A percentile compares a stretch with the other conserved stretches of the same genome.
phyloP scores from a whole-genome alignment of 108 stramenopile genomes.

The Cyclotella cryptica region DNA sequence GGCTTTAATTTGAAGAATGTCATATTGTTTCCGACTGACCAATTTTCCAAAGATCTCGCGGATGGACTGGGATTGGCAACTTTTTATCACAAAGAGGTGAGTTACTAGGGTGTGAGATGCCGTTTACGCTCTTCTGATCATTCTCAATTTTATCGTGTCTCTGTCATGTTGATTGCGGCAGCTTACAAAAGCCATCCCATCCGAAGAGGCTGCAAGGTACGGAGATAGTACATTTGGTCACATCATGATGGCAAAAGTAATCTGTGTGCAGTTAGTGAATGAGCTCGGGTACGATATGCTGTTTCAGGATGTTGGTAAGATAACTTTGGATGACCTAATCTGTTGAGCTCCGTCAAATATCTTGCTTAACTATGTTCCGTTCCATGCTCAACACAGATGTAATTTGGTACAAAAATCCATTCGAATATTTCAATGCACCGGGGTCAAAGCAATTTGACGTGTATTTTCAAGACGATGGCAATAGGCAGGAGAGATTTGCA shows the following conservation, averaged over 20 bases:
- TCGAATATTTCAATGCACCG: conserved; percentile 52
- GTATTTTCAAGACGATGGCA: conserved; percentile 87
- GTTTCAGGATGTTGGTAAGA: conserved; percentile 84
- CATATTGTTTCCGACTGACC: conserved; percentile 52
- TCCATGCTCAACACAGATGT: background rate
- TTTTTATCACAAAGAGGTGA: conserved; percentile 44
- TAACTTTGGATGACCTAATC: background rate
- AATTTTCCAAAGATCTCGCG: conserved; percentile 43
- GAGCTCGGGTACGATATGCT: conserved; percentile 62
- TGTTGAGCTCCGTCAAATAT: background rate
- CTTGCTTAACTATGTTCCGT: background rate
- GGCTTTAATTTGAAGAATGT: conserved; percentile 50
- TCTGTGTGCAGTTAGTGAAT: conserved; percentile 50
- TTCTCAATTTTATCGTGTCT: background rate
- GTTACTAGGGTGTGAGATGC: background rate
- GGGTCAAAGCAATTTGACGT: conserved; percentile 59
- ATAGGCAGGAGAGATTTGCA: conserved; percentile 53
- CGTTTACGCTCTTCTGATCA: background rate
- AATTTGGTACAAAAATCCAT: conserved; percentile 66
- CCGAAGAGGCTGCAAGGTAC: conserved; percentile 59
- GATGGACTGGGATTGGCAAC: conserved; percentile 53
- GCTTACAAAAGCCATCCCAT: conserved; percentile 61
- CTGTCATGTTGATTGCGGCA: conserved; percentile 1
- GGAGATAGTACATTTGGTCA: conserved; percentile 71
- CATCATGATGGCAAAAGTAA: conserved; percentile 91